phyloP scores from a whole-genome alignment of 192 early-diverging fungal species.

The Entomortierella parvispora region DNA sequence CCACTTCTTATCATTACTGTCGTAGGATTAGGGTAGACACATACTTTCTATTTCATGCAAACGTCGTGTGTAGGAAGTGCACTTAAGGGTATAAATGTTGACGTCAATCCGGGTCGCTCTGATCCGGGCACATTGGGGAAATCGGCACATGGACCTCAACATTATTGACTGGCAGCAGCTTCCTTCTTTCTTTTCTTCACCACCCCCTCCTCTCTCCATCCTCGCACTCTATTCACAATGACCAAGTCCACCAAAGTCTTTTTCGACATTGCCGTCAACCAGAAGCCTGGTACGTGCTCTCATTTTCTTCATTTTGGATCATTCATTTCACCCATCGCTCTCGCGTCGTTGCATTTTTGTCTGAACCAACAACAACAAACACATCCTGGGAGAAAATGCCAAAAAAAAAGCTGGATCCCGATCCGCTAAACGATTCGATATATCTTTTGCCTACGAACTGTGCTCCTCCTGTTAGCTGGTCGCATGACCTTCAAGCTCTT shows the following conservation, averaged over 20 bases:
- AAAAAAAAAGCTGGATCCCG: no score
- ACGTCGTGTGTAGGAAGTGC: no score
- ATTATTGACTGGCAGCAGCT: no score
- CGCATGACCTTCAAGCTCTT: constrained; percentile 74
- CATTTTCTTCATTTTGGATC: neutral
- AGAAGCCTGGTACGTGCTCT: constrained; percentile 50
- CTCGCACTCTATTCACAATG: constrained; percentile 41
- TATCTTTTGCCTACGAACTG: neutral
- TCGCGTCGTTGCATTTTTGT: neutral
- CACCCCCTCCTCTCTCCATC: neutral
- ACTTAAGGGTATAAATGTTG: no score
- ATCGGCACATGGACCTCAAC: no score
- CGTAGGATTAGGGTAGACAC: no score
- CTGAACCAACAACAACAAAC: no score
- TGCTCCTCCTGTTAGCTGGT: constrained; percentile 42
- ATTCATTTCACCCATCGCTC: neutral
- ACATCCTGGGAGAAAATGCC: no score
- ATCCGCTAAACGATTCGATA: neutral
- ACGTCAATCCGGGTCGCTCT: no score
- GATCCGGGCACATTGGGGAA: no score
- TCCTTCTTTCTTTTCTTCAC: neutral
- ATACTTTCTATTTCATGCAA: no score
- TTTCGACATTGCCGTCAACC: constrained; percentile 77
- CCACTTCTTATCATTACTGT: no score
- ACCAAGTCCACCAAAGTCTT: constrained; percentile 70